phyloP scores from a whole-genome alignment of 495 filamentous ascomycete genomes.

The Talaromyces thailandensis region DNA sequence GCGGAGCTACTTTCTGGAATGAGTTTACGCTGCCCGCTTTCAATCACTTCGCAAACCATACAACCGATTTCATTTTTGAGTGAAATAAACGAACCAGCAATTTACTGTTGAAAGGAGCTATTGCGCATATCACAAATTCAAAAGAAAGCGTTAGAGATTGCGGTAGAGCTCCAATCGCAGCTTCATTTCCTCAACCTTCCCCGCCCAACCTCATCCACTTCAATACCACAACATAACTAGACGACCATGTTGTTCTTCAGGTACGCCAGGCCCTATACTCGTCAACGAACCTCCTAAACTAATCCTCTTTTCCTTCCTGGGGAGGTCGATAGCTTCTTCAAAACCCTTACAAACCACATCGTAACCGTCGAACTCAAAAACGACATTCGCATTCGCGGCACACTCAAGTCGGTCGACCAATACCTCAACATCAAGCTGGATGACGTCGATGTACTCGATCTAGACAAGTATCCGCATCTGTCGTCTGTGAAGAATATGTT shows the following conservation, averaged over 20 bases:
- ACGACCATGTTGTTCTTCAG: constrained; percentile 43
- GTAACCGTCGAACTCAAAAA: constrained; percentile 98
- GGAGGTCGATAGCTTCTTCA: constrained; percentile 73
- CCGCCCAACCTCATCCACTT: neutral
- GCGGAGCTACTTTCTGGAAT: neutral
- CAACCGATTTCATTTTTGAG: neutral
- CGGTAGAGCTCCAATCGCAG: neutral
- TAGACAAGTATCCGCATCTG: constrained; percentile 86
- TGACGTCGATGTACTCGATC: constrained; percentile 83
- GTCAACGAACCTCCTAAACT: neutral
- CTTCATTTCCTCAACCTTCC: neutral
- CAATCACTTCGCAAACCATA: neutral
- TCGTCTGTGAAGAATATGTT: constrained; percentile 97
- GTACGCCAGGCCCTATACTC: constrained; percentile 13
- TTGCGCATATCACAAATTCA: neutral
- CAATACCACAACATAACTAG: neutral
- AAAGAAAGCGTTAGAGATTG: neutral
- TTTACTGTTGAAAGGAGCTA: neutral
- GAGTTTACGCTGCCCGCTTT: neutral
- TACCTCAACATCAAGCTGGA: constrained; percentile 99
- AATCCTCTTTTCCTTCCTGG: no score
- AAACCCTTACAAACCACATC: constrained; percentile 95
- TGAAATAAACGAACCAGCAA: neutral
- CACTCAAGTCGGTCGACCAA: constrained; percentile 93
- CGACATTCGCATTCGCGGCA: constrained; percentile 91